Conservation (phyloP, 1,284 basidiomycete genomes). For the Tausonia pullulans region DNA sequence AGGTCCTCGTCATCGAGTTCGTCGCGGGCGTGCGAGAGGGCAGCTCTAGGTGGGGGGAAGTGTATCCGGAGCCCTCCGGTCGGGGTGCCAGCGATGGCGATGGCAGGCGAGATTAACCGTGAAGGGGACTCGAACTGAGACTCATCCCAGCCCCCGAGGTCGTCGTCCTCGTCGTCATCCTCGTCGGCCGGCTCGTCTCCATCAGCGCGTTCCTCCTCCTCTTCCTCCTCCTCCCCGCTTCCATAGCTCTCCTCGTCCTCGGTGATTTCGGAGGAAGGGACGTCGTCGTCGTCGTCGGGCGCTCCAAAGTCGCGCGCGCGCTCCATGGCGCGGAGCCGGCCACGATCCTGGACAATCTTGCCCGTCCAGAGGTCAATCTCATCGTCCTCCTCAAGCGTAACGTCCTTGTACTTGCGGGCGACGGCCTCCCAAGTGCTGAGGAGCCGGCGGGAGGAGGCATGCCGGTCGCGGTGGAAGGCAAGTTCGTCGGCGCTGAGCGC, state of each 20-base stretch:
- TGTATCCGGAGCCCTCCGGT: too few species aligned
- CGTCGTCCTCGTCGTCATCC: slow-evolving; percentile 14
- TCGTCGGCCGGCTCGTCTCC: background rate
- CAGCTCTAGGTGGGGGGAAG: too few species aligned
- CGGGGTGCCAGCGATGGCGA: too few species aligned
- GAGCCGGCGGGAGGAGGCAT: slow-evolving; percentile 17
- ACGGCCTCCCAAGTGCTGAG: slow-evolving; percentile 27
- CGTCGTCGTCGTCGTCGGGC: background rate
- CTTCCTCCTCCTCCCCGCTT: background rate
- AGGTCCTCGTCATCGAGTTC: too few species aligned
- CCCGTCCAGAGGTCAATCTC: slow-evolving; percentile 31
- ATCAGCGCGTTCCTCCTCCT: slow-evolving; percentile 8
- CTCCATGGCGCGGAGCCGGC: slow-evolving; percentile 17
- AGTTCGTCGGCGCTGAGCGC: too few species aligned
- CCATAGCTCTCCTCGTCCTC: slow-evolving; percentile 18
- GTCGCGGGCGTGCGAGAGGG: too few species aligned
- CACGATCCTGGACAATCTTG: slow-evolving; percentile 24
- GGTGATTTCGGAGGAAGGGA: background rate
- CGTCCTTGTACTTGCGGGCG: slow-evolving; percentile 26
- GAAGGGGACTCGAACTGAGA: background rate
- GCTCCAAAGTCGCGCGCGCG: background rate
- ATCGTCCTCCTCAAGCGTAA: slow-evolving; percentile 32
- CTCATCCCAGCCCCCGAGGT: background rate
- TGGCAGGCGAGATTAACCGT: background rate
- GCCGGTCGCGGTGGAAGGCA: slow-evolving; percentile 2